Base-by-base conservation (phyloP, 169 alveolate species). In the Cryptosporidium sp. region DNA sequence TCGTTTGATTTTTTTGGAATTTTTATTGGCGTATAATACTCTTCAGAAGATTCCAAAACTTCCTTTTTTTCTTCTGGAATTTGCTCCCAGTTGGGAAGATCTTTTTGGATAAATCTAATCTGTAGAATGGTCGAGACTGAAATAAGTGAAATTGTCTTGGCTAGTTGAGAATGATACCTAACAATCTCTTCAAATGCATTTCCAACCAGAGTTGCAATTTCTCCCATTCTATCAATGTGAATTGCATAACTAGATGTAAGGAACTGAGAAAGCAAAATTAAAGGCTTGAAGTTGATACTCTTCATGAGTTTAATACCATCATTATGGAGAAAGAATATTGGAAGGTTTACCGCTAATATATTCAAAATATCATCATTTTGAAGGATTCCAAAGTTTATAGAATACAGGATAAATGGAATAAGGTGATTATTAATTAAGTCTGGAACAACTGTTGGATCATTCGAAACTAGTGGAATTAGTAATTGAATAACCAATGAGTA, bases 181-280 rank as follows among this genome's bases (percentile, higher is more conserved):
- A 80, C 89, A 62, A 80, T 80, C 39, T 80, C 89, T 29, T 80
- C 89, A 41, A 80, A 80, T 23, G 89, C 89, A 62, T 80, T 80
- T 16, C 89, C 89, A 41, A 80, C 65, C 2, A 80, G 48, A 39
- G 89, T 80, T 43, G 89, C 89, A 35, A 80, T 80, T 65, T 80
- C 89, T 0, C 89, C 89, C 89, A 80, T 80, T 65, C 89, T 59
- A 48, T 80, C 89, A 39, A 80, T 80, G 51, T 62, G 89, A 21
- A 80, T 80, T 39, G 89, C 89, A 48, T 61, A n/a, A 33, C 80
- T 80, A 2, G 89, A 80, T 3, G 89, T 62, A 62, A 80, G 35
- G 43, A 80, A 80, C 37, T 80, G 89, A 4, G 89, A 41, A 5
- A 80, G 65, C 12, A 62, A 39, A 29, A 80, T 80, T 26, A 80